phyloP scores from a whole-genome alignment of 768 basidiomycete genomes.

The Mycena olivaceomarginata region DNA sequence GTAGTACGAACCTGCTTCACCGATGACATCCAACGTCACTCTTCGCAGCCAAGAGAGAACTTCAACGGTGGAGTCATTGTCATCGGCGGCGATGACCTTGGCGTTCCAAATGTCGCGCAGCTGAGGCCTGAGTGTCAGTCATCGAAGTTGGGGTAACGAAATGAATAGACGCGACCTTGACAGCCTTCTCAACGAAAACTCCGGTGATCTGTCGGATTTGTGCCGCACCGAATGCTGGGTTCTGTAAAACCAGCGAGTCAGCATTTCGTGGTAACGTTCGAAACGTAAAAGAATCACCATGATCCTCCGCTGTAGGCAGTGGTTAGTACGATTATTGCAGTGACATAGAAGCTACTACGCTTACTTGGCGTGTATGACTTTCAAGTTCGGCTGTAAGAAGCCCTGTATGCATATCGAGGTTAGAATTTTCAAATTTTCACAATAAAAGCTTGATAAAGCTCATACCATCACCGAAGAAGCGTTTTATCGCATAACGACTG shows the following conservation, averaged over 20 bases:
- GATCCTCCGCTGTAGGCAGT: slow-evolving; percentile 9
- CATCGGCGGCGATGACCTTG: slow-evolving; percentile 42
- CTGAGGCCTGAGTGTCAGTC: slow-evolving; percentile 36
- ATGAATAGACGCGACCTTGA: slow-evolving; percentile 46
- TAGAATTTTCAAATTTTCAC: background rate
- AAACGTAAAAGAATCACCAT: background rate
- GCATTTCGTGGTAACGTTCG: background rate
- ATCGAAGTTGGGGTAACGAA: background rate
- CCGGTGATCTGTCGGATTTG: slow-evolving; percentile 63
- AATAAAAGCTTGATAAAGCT: background rate
- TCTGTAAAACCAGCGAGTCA: slow-evolving; percentile 49
- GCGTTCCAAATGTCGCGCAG: slow-evolving; percentile 58
- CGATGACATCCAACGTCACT: slow-evolving; percentile 64
- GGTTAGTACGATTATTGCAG: background rate
- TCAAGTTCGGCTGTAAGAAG: slow-evolving; percentile 59
- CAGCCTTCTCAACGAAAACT: slow-evolving; percentile 59
- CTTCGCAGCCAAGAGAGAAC: slow-evolving; percentile 56
- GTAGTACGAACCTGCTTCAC: slow-evolving; percentile 56
- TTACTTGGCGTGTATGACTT: slow-evolving; percentile 63
- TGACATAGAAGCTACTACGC: background rate
- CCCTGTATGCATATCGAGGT: slow-evolving; percentile 48
- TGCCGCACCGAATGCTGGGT: slow-evolving; percentile 65
- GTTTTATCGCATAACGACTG: background rate
- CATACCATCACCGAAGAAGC: slow-evolving; percentile 5
- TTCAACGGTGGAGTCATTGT: slow-evolving; percentile 50